Evolutionary conservation across 2,329 filamentous ascomycete species (phyloP), one percentile per base, ranked within the genome.

Genomic region (Samsoniella hepiali): DNA sequence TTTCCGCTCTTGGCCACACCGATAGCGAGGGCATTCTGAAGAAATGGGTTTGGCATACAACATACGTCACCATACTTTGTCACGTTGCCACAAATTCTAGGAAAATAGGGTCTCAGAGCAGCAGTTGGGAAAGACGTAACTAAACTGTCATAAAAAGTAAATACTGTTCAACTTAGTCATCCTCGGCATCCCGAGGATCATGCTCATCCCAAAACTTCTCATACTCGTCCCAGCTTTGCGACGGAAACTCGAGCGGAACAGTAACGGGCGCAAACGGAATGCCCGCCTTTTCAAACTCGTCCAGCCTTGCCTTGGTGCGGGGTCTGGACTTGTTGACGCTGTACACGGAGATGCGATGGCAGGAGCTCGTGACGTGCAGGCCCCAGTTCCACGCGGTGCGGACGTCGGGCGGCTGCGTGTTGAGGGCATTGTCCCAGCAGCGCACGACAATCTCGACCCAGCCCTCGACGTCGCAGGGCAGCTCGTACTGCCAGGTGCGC

Each of bases 331-430:
- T 79, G 72, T 89, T 89, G 59, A 89, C 80, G 67, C 85, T 88
- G 72, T 88, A 89, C 7, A 88, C 72, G 58, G 79, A 82, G 67
- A 89, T 78, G 1, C 84, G 78, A 65, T 89, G 87, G 63, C 83
- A 86, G 0, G 81, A 85, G 7, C 80, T 84, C 0, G 86, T 89
- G 3, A 89, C 85, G 68, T 89, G 87, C 27, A 89, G 73, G 17
- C 83, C 86, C 85, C 85, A 89, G 68, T 89, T 89, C 83, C 83
- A 88, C 0, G 82, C 77, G 5, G 79, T 78, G 13, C 85, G 74
- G 0, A 87, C 80, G 65, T 78, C 78, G 0, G 80, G 77, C 0
- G 85, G 84, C 68, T 88, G 85, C 0, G 84, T 87, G 65, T 88
- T 88, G 40, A 87, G 71, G 0, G 81, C 75, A 64, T 88, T 87